Evolutionary conservation across 208 protist genomes (phyloP), one percentile per base, ranked within the genome.

Genomic region (Leishmania mexicana): DNA sequence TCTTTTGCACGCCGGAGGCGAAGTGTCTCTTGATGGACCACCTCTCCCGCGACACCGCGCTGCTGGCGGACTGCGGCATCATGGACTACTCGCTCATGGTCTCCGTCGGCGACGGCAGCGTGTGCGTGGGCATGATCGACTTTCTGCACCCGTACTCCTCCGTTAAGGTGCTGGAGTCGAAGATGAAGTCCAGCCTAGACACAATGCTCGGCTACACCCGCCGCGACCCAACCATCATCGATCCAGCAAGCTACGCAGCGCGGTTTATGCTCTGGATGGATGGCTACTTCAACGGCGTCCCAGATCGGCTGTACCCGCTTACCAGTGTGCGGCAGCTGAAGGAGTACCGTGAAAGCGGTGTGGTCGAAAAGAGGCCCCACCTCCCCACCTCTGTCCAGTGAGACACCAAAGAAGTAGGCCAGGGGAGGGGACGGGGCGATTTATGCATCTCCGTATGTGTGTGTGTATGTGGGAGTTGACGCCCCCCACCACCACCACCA

Each of bases 41-140:
- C 35, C 82, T 97, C 28, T 74, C 79, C 6, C 74, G 75, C n/a
- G 94, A 97, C 82, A 87, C 90, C 38, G 74, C 89, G 49, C 65
- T 96, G 58, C 85, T 97, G 47, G 73, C 83, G 1, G 82, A 81
- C 2, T 85, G 85, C 53, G 83, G 81, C 31, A 90, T 96, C 49
- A 96, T 96, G 91, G 94, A 97, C 81, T 97, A 97, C 81, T 96
- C 93, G 1, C 85, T 95, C 19, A 81, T 95, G 83, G 89, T 88
- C n/a, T 86, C 85, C 13, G 68, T 90, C 8, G 67, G 51, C 47
- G 62, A 54, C 17, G 57, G 65, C 38, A 38, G 49, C 24, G 45
- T 85, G 65, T 83, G 78, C 57, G 78, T 97, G 28, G 92, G 94
- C 38, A 81, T 97, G 58, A 90, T 97, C 47, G 94, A 97, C 84